A percentile compares a stretch with the other conserved stretches of the same genome.
phyloP scores from a whole-genome alignment of 352 stramenopile genomes.

The Elongisporangium undulatum region DNA sequence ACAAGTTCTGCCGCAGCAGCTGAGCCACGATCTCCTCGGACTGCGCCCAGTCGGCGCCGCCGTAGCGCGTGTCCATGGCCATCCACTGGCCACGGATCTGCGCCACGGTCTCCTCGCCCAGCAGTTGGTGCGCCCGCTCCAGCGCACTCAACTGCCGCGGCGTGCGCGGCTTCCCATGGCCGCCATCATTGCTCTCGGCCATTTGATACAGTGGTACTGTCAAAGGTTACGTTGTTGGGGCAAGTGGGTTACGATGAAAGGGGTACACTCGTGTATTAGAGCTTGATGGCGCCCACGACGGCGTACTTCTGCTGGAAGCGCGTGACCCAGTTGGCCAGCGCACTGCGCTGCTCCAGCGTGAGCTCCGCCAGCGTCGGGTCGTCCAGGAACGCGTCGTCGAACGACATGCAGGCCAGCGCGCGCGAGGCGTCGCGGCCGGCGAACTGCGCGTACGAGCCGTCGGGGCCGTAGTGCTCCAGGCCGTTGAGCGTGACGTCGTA shows the following conservation, averaged over 20 bases:
- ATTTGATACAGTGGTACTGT: too few relatives aligned
- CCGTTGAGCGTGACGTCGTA: slow-evolving; percentile 93
- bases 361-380: slow-evolving; percentile 80
- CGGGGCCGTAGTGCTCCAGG: slow-evolving; percentile 88
- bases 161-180: not conserved
- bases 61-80: not conserved
- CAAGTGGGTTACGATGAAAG: too few relatives aligned
- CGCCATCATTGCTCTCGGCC: too few relatives aligned
- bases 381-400: slow-evolving; percentile 87
- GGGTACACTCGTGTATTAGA: too few relatives aligned
- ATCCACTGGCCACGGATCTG: not conserved
- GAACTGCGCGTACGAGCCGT: slow-evolving; percentile 91
- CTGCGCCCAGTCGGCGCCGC: not conserved
- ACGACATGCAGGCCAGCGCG: slow-evolving; percentile 94
- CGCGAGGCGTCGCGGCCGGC: slow-evolving; percentile 91
- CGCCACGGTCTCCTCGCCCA: not conserved
- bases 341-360: slow-evolving; percentile 76
- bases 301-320: slow-evolving; percentile 93
- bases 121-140: not conserved
- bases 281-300: slow-evolving; percentile 45
- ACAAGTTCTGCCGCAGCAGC: not conserved
- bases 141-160: not conserved
- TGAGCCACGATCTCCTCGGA: not conserved
- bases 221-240: too few relatives aligned
- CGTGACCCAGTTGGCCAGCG: slow-evolving; percentile 92